phyloP scores from a whole-genome alignment of 106 monocot genomes.

The Dactylorhiza incarnata region DNA sequence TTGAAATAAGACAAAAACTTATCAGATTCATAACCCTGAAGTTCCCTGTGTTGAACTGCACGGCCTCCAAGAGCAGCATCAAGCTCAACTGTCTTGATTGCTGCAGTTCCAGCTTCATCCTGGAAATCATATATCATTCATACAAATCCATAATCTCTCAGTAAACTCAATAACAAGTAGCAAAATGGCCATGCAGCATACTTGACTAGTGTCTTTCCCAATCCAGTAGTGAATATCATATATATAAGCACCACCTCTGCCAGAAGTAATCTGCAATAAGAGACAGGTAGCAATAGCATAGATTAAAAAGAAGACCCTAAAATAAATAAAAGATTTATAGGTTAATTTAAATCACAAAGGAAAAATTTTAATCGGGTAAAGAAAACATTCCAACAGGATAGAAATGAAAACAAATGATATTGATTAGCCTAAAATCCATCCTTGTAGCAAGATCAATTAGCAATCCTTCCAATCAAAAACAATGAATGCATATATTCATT shows the following conservation, averaged over 20 bases:
- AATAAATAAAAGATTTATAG: no score
- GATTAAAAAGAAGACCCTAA: not conserved
- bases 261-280: slow-evolving; percentile 39
- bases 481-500: no score
- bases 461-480: no score
- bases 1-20: slow-evolving; percentile 76
- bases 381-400: no score
- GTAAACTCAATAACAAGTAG: not conserved
- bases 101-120: slow-evolving; percentile 78
- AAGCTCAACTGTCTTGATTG: slow-evolving; percentile 56
- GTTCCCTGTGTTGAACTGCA: slow-evolving; percentile 66
- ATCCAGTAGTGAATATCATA: slow-evolving; percentile 67
- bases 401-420: no score
- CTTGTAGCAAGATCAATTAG: no score
- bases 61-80: slow-evolving; percentile 56
- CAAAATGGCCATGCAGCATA: slow-evolving; percentile 13
- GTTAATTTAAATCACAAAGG: no score
- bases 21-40: slow-evolving; percentile 68
- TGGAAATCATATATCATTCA: slow-evolving; percentile 13
- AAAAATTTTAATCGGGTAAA: no score
- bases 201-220: slow-evolving; percentile 70
- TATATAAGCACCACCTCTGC: slow-evolving; percentile 37
- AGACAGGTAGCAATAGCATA: not conserved
- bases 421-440: no score
- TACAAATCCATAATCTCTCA: not conserved